A percentile compares a stretch with the other conserved stretches of the same genome.
Conservation (phyloP, 2,329 filamentous ascomycete genomes). For the Leptographium wingfieldii region DNA sequence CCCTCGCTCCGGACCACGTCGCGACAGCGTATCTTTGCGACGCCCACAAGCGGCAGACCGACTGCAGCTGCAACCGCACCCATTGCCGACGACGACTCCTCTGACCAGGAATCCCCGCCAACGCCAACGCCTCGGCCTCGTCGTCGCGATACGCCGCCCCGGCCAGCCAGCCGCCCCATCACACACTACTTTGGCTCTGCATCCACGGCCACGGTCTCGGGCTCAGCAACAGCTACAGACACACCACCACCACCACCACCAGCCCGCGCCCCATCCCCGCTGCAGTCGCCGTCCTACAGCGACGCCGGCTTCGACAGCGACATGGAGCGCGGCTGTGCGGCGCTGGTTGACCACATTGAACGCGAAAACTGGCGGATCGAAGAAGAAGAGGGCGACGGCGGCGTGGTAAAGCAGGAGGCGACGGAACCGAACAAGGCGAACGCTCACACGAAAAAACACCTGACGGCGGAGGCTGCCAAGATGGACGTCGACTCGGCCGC, state of each 20-base stretch:
- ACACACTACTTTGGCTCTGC: constrained; percentile 8
- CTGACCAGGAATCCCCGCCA: neutral
- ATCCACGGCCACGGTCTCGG: neutral
- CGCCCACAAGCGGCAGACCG: neutral
- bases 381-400: neutral
- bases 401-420: neutral
- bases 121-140: constrained; percentile 1
- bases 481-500: neutral
- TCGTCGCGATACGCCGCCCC: neutral
- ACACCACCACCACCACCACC: neutral
- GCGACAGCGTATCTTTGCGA: constrained; percentile 8
- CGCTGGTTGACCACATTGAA: constrained; percentile 9
- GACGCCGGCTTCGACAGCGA: constrained; percentile 12
- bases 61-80: neutral
- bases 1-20: neutral
- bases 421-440: no score
- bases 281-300: constrained; percentile 1
- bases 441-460: neutral
- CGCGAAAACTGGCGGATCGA: neutral
- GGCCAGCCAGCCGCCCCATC: constrained; percentile 1
- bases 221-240: neutral
- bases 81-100: neutral
- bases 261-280: neutral
- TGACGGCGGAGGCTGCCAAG: neutral
- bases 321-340: constrained; percentile 9